These are phyloP conservation scores for Leptographium wingfieldii DNA, from an alignment of 2,329 filamentous ascomycete genomes.

Conservation along the genomic window DNA sequence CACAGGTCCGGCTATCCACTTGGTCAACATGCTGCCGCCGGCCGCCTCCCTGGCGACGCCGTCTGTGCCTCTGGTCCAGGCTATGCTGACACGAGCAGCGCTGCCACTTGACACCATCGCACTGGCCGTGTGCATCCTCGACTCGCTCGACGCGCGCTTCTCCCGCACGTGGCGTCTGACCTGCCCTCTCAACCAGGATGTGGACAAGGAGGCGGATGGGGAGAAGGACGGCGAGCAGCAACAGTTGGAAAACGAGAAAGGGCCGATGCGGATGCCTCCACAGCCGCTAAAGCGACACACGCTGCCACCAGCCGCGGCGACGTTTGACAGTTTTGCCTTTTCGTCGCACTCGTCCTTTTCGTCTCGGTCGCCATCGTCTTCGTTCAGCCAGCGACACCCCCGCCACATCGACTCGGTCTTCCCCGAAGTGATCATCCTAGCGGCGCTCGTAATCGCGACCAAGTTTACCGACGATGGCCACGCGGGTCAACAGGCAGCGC, in stretches of 20 bases:
- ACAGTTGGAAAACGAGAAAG: not conserved
- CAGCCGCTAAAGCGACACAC: slow-evolving; percentile 32
- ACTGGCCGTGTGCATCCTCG: slow-evolving; percentile 53
- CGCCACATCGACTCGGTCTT: slow-evolving; percentile 48
- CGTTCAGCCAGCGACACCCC: not conserved
- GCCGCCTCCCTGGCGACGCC: slow-evolving; percentile 46
- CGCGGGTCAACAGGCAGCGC: slow-evolving; percentile 40
- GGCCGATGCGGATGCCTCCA: not conserved
- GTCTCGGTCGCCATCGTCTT: not conserved
- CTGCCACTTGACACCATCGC: slow-evolving; percentile 50
- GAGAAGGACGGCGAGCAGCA: not conserved
- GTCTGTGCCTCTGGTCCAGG: slow-evolving; percentile 46
- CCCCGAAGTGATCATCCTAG: slow-evolving; percentile 51
- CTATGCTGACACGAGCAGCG: slow-evolving; percentile 43
- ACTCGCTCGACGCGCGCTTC: slow-evolving; percentile 50
- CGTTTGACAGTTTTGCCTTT: slow-evolving; percentile 9
- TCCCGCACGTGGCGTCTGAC: slow-evolving; percentile 48
- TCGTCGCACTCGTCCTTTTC: slow-evolving; percentile 18
- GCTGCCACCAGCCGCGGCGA: slow-evolving; percentile 20
- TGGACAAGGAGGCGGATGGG: not conserved
- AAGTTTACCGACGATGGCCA: slow-evolving; percentile 53
- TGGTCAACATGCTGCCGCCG: slow-evolving; percentile 53
- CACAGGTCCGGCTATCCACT: slow-evolving; percentile 50
- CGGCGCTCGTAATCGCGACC: slow-evolving; percentile 48
- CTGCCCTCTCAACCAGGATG: slow-evolving; percentile 31